Evolutionary conservation across 495 filamentous ascomycete genomes (phyloP), one percentile per base, ranked within the genome.

Genomic region (Rhypophila decipiens): DNA sequence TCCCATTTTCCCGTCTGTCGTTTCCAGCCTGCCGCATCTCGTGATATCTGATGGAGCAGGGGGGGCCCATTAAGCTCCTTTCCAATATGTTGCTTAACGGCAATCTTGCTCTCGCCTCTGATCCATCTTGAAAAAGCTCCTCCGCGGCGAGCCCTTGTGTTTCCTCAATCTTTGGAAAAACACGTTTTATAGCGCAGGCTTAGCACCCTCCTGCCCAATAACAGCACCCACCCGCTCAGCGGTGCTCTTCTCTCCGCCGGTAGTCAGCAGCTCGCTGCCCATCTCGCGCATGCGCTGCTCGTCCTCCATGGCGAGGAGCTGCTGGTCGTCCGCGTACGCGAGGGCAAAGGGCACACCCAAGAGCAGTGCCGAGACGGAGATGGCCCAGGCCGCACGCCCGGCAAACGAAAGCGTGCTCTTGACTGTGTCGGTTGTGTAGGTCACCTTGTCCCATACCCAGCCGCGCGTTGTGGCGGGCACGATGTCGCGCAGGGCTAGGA

Each of bases 261-360:
- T 56, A 4, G 68, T 69, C 5, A 75, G 51, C 23, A 75, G 51
- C 61, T 75, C 75, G 24, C 65, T 57, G 29, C 76, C 86, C 65
- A 82, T 79, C 76, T 88, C 81, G 59, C 87, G 80, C 86, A 95
- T 91, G 67, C 84, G 82, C 83, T 90, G 85, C 75, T 96, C 91
- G 69, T 86, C 83, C 79, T 97, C 93, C 88, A 93, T 89, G 76
- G 96, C 91, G 49, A 87, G 72, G 61, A 93, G 78, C 74, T 94
- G 84, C 76, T 96, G 90, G 69, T 99, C 93, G 74, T 99, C 94
- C 43, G 85, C 80, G 68, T 87, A 88, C 36, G 90, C 89, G 49
- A 99, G 76, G 45, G 88, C 88, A 77, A 85, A 97, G 21, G 93
- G 94, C 41, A 97, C 87, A 61, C 87, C 88, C 47, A 99, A 67